Evolutionary conservation across 306 rosid genomes (phyloP).

Genomic region (Ammopiptanthus mongolicus): DNA sequence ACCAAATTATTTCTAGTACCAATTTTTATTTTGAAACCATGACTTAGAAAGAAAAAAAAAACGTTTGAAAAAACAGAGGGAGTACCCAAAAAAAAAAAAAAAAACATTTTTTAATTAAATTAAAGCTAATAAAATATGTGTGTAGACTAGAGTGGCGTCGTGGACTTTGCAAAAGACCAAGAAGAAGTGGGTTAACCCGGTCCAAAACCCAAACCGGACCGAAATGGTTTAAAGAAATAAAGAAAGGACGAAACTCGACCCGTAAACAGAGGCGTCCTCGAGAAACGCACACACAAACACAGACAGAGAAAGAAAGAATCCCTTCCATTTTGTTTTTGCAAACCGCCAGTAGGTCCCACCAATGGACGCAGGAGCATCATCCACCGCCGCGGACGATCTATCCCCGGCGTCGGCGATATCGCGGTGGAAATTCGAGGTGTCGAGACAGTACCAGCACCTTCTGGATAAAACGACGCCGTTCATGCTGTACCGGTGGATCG

Average conservation of each 20-base stretch:
- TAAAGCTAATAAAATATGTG: too few species aligned
- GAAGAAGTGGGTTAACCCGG: neutral
- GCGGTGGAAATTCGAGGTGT: constrained; percentile 48
- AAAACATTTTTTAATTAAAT: too few species aligned
- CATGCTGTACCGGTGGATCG: constrained; percentile 70
- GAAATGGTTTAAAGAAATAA: neutral
- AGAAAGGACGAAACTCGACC: neutral
- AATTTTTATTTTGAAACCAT: too few species aligned
- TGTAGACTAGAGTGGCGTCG: too few species aligned
- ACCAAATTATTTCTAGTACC: too few species aligned
- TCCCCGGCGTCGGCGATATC: constrained; percentile 46
- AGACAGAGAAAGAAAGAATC: neutral
- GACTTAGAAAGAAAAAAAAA: too few species aligned
- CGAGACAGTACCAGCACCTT: constrained; percentile 66
- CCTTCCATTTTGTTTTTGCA: neutral
- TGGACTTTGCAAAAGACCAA: too few species aligned
- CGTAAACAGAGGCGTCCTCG: constrained; percentile 1
- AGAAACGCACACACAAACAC: neutral
- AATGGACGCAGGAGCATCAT: constrained; percentile 56
- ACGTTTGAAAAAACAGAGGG: too few species aligned
- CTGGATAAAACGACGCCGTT: constrained; percentile 75
- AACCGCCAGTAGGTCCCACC: constrained; percentile 9
- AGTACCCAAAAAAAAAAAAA: too few species aligned
- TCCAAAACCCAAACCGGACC: neutral
- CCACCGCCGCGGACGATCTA: constrained; percentile 17